These are phyloP conservation scores for Globisporangium uncinulatum DNA, from an alignment of 352 stramenopile species.

Conservation along the genomic window DNA sequence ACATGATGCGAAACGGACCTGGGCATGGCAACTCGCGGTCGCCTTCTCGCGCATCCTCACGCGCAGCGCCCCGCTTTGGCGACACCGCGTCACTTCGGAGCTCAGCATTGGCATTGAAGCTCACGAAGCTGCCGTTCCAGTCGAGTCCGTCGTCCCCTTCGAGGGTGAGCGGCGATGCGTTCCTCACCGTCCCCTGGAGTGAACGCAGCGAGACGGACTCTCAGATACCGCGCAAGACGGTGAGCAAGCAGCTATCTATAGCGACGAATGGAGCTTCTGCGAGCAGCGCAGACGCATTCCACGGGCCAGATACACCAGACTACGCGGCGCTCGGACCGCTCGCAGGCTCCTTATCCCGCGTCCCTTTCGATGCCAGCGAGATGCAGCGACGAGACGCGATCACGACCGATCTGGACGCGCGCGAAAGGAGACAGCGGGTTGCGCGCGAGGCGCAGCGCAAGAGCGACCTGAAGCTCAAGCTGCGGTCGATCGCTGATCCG, in stretches of 20 bases:
- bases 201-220: constrained; percentile 5
- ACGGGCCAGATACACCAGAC: constrained; percentile 3
- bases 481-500: constrained; percentile 47
- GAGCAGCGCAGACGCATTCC: neutral
- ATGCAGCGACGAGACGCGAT: constrained; percentile 37
- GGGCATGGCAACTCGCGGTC: constrained; percentile 13
- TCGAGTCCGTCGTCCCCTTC: constrained; percentile 1
- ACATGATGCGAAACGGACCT: constrained; percentile 10
- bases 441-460: constrained; percentile 32
- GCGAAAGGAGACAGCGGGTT: constrained; percentile 27
- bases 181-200: constrained; percentile 11
- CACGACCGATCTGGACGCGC: constrained; percentile 31
- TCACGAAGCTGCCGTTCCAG: constrained; percentile 24
- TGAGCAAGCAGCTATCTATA: neutral
- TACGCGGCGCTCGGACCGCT: constrained; percentile 2
- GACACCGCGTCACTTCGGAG: constrained; percentile 17
- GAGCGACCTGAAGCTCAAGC: constrained; percentile 30
- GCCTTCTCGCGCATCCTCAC: constrained; percentile 28
- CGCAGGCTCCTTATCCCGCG: constrained; percentile 13
- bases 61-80: constrained; percentile 24
- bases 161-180: neutral
- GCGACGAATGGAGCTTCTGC: neutral
- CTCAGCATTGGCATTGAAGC: constrained; percentile 20
- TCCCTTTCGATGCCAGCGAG: constrained; percentile 29
- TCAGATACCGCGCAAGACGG: neutral